Evolutionary conservation across 345 rosid species (phyloP), one percentile per base, ranked within the genome.

Genomic region (Brassica carinata): DNA sequence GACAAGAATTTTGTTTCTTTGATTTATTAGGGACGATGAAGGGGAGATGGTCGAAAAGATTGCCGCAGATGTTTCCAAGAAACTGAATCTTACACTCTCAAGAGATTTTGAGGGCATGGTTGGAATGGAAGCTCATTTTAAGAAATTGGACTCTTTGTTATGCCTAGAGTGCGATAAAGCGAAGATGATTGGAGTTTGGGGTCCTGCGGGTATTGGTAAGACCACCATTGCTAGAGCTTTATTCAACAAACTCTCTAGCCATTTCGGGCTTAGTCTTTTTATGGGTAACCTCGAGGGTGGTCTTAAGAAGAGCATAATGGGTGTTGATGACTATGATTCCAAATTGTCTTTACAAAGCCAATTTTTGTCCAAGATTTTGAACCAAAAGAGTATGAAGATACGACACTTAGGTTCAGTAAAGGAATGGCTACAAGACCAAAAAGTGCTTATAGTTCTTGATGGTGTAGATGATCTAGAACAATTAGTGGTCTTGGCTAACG

Each of bases 181-280:
- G 68, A 64, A 64, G 40, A 14, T 64, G 43, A 64, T 64, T 7
- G 68, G 40, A 31, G 36, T 64, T 6, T 64, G 68, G 68, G 68
- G 43, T 64, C 40, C 68, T 30, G 69, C 29, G 1, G 51, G 51
- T 0, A 66, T 66, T 5, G 70, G 70, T 36, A 66, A 66, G 70
- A n/a, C 43, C 1, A 31, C 68, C 23, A 64, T 64, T 64, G 68
- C 68, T n/a, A 64, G 68, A 64, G 68, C 43, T 64, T 64, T 31
- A 7, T 31, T 1, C 23, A 3, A 7, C 3, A 0, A 31, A 14
- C 43, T 64, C 13, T 64, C 23, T 64, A 64, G 2, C 13, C 0
- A 1, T 31, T 64, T 64, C 7, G 2, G 0, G 8, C 14, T 66
- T 66, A 36, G 1, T 1, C 34, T 51, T 9, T 34, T 66, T 36